Conservation (phyloP, 805 yeast species). For the Candida saitoana region DNA sequence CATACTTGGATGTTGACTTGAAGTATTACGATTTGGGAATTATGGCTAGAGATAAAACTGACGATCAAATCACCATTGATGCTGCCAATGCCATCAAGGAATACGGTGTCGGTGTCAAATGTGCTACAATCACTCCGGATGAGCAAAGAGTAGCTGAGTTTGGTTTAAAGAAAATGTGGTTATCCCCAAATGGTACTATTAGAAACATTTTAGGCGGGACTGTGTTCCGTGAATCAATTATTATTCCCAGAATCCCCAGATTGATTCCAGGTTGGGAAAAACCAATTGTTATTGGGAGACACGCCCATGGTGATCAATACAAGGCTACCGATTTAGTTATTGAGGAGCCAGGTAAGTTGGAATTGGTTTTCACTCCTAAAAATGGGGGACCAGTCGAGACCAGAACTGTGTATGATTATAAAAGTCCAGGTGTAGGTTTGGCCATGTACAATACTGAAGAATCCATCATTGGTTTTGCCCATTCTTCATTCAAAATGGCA, state of each 20-base stretch:
- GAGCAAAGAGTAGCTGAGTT: constrained; percentile 77
- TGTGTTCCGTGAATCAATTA: constrained; percentile 80
- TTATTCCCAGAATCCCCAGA: constrained; percentile 73
- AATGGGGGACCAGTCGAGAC: constrained; percentile 48
- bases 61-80: constrained; percentile 71
- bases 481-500: constrained; percentile 74
- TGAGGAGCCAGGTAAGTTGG: constrained; percentile 63
- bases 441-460: constrained; percentile 84
- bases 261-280: constrained; percentile 76
- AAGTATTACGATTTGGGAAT: constrained; percentile 74
- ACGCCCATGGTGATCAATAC: constrained; percentile 81
- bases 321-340: constrained; percentile 73
- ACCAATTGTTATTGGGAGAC: constrained; percentile 83
- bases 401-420: constrained; percentile 56
- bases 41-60: constrained; percentile 62
- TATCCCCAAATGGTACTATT: constrained; percentile 81
- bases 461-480: constrained; percentile 73
- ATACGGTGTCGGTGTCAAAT: constrained; percentile 77
- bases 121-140: constrained; percentile 85
- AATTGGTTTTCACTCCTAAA: constrained; percentile 62
- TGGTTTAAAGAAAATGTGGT: constrained; percentile 74
- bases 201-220: constrained; percentile 80
- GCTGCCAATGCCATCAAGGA: constrained; percentile 72
- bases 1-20: constrained; percentile 68
- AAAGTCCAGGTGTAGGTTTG: constrained; percentile 69